phyloP scores from a whole-genome alignment of 805 yeast species.

The Zygosaccharomyces gambellarensis region DNA sequence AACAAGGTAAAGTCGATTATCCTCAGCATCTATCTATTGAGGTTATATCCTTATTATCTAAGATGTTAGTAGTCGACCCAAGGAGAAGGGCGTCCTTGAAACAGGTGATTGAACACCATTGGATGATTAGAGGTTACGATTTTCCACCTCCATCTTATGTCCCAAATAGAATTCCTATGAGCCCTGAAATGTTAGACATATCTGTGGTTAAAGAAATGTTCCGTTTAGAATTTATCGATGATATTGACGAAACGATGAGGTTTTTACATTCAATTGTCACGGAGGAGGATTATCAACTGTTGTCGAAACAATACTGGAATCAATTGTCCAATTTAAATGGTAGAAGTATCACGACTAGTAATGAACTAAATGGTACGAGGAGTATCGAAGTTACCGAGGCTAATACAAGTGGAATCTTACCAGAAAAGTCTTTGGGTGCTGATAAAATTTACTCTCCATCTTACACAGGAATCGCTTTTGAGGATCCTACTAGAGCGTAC shows the following conservation, averaged over 20 bases:
- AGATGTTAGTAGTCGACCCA: constrained; percentile 93
- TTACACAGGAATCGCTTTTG: constrained; percentile 11
- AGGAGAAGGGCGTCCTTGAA: constrained; percentile 67
- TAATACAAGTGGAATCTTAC: not conserved
- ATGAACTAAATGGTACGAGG: constrained; percentile 10
- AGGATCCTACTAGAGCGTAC: constrained; percentile 80
- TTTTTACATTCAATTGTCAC: constrained; percentile 55
- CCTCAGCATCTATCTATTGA: constrained; percentile 77
- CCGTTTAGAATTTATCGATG: constrained; percentile 70
- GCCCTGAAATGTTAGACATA: constrained; percentile 35
- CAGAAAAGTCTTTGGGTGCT: not conserved
- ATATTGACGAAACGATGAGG: constrained; percentile 48
- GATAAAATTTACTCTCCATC: constrained; percentile 7
- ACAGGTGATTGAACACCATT: constrained; percentile 83
- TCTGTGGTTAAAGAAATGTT: constrained; percentile 72
- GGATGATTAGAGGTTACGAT: constrained; percentile 91
- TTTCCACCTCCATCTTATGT: constrained; percentile 63
- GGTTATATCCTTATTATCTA: constrained; percentile 70
- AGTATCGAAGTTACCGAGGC: constrained; percentile 6
- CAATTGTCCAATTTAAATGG: constrained; percentile 13
- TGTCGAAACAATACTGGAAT: constrained; percentile 31
- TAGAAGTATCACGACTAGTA: constrained; percentile 10
- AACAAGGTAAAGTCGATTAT: constrained; percentile 86
- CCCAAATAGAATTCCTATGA: constrained; percentile 73
- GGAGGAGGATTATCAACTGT: constrained; percentile 53